phyloP scores from a whole-genome alignment of 352 stramenopile species.

The Globisporangium rhizosaccharum region DNA sequence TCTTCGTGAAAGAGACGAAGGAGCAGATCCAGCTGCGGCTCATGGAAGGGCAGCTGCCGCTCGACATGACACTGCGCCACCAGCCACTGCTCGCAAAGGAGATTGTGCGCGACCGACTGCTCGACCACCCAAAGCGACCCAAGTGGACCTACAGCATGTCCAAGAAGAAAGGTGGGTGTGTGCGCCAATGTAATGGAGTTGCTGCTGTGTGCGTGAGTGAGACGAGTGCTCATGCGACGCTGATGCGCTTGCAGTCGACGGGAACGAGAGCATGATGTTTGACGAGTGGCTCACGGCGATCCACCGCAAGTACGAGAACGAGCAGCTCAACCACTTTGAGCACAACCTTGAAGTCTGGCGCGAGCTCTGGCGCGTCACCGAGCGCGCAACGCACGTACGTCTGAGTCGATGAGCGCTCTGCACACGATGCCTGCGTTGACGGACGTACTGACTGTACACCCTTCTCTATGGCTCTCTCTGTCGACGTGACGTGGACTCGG shows the following conservation, averaged over 20 bases:
- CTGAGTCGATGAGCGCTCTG: background rate
- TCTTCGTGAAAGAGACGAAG: slow-evolving; percentile 85
- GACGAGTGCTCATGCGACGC: background rate
- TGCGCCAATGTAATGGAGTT: background rate
- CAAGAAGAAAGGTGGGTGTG: slow-evolving; percentile 66
- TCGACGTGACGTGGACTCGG: background rate
- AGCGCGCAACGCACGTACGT: slow-evolving; percentile 69
- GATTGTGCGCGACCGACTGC: slow-evolving; percentile 52
- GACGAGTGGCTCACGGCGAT: slow-evolving; percentile 83
- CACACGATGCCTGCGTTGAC: background rate
- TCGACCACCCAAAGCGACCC: slow-evolving; percentile 70
- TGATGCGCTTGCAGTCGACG: slow-evolving; percentile 35
- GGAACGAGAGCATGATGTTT: slow-evolving; percentile 82
- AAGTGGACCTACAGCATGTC: slow-evolving; percentile 77
- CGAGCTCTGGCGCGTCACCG: slow-evolving; percentile 82
- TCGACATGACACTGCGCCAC: slow-evolving; percentile 47
- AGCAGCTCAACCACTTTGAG: slow-evolving; percentile 84
- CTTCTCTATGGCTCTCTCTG: background rate
- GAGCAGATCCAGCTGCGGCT: slow-evolving; percentile 83
- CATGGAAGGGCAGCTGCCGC: slow-evolving; percentile 71
- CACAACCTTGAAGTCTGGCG: slow-evolving; percentile 85
- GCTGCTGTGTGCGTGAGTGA: background rate
- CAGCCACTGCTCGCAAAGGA: slow-evolving; percentile 54
- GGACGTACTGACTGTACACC: background rate
- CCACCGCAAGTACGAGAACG: slow-evolving; percentile 76